Evolutionary conservation across 83 land plant species (phyloP).

Genomic region (Picea abies): DNA sequence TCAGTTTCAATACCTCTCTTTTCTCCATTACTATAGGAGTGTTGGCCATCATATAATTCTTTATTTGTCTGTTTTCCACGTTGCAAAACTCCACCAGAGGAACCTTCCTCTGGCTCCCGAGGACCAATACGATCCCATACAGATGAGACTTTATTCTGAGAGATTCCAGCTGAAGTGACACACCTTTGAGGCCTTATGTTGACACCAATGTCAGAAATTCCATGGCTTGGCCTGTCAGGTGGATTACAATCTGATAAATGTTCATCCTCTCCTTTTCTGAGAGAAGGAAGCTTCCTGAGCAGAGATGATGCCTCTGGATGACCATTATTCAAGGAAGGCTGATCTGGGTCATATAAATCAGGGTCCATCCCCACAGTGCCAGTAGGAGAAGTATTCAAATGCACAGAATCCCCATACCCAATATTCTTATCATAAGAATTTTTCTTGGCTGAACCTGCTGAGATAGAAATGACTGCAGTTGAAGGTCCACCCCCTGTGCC

Average conservation of each 20-base stretch:
- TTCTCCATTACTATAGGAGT: neutral
- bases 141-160: constrained; percentile 44
- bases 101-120: constrained; percentile 19
- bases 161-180: constrained; percentile 17
- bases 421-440: constrained; percentile 31
- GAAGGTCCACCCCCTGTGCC: constrained; percentile 49
- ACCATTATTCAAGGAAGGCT: constrained; percentile 83
- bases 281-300: constrained; percentile 34
- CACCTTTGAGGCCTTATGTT: constrained; percentile 22
- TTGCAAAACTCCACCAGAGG: constrained; percentile 1
- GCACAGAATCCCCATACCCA: constrained; percentile 29
- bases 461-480: constrained; percentile 29
- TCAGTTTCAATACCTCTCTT: neutral
- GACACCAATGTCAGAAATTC: constrained; percentile 21
- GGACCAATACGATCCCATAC: constrained; percentile 74
- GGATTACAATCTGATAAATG: constrained; percentile 38
- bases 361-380: constrained; percentile 47
- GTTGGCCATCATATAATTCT: neutral
- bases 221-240: constrained; percentile 23
- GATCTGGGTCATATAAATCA: constrained; percentile 98
- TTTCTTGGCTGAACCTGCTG: constrained; percentile 28
- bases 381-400: constrained; percentile 28
- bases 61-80: constrained; percentile 22
- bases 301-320: constrained; percentile 48
- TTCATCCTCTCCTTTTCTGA: constrained; percentile 41